Evolutionary conservation across 306 rosid genomes (phyloP), one percentile per base, ranked within the genome.

Genomic region (Quillaja saponaria): DNA sequence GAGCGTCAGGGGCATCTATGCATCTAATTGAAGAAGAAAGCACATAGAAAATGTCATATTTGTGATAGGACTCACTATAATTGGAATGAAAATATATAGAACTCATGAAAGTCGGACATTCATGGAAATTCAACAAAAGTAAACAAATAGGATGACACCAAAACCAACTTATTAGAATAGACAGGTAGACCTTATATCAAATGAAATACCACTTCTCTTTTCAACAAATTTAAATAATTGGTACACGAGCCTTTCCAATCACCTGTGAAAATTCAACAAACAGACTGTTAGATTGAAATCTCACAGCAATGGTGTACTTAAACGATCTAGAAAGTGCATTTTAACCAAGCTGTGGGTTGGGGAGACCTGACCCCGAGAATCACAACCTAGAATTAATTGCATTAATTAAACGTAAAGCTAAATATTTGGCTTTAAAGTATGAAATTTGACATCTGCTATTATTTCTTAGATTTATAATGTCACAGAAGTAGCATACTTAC

Each of bases 181-280:
- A 56, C 14, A 50, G 42, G 38, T 21, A 53, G 58, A 92, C 99
- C 99, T 92, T 71, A 92, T 67, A 75, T 92, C 99, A 74, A 92
- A 92, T 55, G 95, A 71, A 78, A 86, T 51, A 56, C 85, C 84
- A 78, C 96, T 92, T 67, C 12, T 82, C 81, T 78, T 88, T 64
- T 92, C 96, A 5, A 86, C 73, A 74, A 92, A 92, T 74, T 92
- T 92, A 71, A n/a, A 92, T 80, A 78, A 92, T 89, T 10, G 99
- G 99, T 66, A 92, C 89, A 33, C 96, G 95, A 55, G 99, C 99
- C 84, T 83, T 92, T 66, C 84, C 96, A 70, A 89, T 89, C 61
- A 92, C 96, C 98, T 92, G 78, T 16, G 38, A 13, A 68, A 63
- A 64, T 68, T 58, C 40, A 34, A 68, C 10, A 40, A 53, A 53